Evolutionary conservation across 768 basidiomycete genomes (phyloP).

Genomic region (Lenzites betulinus): DNA sequence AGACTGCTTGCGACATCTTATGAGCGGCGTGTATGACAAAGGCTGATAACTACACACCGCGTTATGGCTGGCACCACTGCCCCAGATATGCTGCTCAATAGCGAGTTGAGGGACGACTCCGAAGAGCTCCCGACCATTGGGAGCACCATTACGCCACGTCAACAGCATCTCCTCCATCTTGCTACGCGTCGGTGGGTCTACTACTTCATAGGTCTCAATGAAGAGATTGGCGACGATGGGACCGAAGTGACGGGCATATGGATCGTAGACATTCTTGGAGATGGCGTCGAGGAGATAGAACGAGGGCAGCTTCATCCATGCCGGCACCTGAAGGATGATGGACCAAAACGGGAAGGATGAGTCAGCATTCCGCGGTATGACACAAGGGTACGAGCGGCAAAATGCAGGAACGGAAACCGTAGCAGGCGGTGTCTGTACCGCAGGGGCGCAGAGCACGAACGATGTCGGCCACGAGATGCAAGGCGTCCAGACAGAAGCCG

Average conservation of each 20-base stretch:
- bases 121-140: slow-evolving; percentile 81
- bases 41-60: slow-evolving; percentile 38
- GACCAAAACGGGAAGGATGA: slow-evolving; percentile 40
- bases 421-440: slow-evolving; percentile 5
- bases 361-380: slow-evolving; percentile 62
- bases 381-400: slow-evolving; percentile 1
- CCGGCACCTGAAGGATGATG: slow-evolving; percentile 65
- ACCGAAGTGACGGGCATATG: slow-evolving; percentile 86
- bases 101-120: slow-evolving; percentile 75
- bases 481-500: not conserved
- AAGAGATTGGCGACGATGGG: slow-evolving; percentile 82
- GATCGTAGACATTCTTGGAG: slow-evolving; percentile 93
- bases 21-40: not conserved
- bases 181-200: slow-evolving; percentile 79
- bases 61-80: slow-evolving; percentile 46
- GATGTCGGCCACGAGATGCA: slow-evolving; percentile 1
- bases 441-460: slow-evolving; percentile 21
- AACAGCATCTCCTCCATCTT: slow-evolving; percentile 99
- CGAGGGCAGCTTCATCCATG: slow-evolving; percentile 88
- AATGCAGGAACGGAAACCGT: slow-evolving; percentile 14
- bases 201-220: slow-evolving; percentile 83
- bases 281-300: slow-evolving; percentile 97
- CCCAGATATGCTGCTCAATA: slow-evolving; percentile 87
- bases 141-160: slow-evolving; percentile 91
- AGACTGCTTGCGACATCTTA: slow-evolving; percentile 13